Evolutionary conservation across 2,329 filamentous ascomycete genomes (phyloP), one percentile per base, ranked within the genome.

Genomic region (Seiridium unicorne): DNA sequence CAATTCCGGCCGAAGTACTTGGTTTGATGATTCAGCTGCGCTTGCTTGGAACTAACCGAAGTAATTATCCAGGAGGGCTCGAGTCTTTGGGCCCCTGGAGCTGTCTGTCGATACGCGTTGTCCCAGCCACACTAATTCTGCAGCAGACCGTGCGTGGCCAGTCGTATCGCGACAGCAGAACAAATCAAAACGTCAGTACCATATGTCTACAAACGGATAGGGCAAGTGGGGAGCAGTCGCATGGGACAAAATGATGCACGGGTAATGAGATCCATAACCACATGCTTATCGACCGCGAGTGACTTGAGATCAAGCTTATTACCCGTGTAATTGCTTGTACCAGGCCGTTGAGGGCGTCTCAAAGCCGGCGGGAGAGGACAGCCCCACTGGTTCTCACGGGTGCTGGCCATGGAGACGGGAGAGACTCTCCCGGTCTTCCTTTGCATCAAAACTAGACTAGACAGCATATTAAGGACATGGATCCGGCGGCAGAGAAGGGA

Each of bases 61-160:
- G 35, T 8, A 2, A 38, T 8, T 59, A 59, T 56, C 44, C 57
- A 58, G 64, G 55, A 67, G 69, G 61, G 64, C 73, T 78, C 77
- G 76, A 79, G 76, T 77, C 76, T 32, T 69, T 65, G 62, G 58
- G 61, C 54, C 67, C 68, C 72, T 67, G 70, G 68, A 65, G 63
- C 66, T 68, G 64, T 67, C 69, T 69, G 57, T 62, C 63, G 69
- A 65, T 61, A 66, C 67, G 67, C 66, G 68, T 65, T 69, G 67
- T 69, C 69, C 69, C 70, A 68, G 69, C 63, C 65, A 70, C 70
- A 66, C 70, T 70, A 68, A 64, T 66, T 61, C 72, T 77, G 77
- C 75, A 69, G 70, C 66, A 64, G 70, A 65, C 77, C 77, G 76
- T 59, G 36, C 66, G 60, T 64, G 62, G 63, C 65, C 68, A 64